These are phyloP conservation scores for Lantana camara DNA, from an alignment of 257 asterid genomes.

Conservation along the genomic window DNA sequence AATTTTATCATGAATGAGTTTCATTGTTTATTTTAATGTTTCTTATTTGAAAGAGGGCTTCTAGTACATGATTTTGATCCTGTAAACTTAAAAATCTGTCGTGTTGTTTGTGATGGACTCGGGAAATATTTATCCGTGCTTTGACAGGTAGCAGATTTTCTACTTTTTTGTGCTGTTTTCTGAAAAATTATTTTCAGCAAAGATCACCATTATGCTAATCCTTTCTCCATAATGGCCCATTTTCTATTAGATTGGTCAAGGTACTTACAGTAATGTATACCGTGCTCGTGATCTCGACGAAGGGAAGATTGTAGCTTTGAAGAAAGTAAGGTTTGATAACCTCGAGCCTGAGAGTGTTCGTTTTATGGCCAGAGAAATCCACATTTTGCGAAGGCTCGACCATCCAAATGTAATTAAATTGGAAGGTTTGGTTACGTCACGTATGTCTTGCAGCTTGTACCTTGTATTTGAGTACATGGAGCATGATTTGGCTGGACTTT, in stretches of 20 bases:
- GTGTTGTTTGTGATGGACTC: constrained; percentile 20
- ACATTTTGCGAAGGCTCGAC: constrained; percentile 79
- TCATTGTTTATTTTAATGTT: too few species aligned
- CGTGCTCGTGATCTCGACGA: constrained; percentile 93
- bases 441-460: constrained; percentile 95
- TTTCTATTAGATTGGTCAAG: constrained; percentile 84
- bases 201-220: constrained; percentile 17
- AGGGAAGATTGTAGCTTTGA: constrained; percentile 86
- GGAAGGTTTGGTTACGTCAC: constrained; percentile 93
- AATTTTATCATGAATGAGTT: too few species aligned
- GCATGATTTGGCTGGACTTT: constrained; percentile 93
- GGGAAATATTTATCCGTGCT: constrained; percentile 4
- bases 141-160: neutral
- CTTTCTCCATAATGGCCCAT: constrained; percentile 11
- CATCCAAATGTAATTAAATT: constrained; percentile 88
- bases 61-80: too few species aligned
- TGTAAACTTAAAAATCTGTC: too few species aligned
- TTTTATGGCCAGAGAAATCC: constrained; percentile 97
- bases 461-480: constrained; percentile 97
- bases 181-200: neutral
- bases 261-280: constrained; percentile 93
- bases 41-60: too few species aligned
- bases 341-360: constrained; percentile 97
- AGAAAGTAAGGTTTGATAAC: constrained; percentile 94
- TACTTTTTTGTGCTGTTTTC: neutral